Conservation (phyloP, 2,329 filamentous ascomycete genomes). For the Phaeosphaeriaceae sp. region DNA sequence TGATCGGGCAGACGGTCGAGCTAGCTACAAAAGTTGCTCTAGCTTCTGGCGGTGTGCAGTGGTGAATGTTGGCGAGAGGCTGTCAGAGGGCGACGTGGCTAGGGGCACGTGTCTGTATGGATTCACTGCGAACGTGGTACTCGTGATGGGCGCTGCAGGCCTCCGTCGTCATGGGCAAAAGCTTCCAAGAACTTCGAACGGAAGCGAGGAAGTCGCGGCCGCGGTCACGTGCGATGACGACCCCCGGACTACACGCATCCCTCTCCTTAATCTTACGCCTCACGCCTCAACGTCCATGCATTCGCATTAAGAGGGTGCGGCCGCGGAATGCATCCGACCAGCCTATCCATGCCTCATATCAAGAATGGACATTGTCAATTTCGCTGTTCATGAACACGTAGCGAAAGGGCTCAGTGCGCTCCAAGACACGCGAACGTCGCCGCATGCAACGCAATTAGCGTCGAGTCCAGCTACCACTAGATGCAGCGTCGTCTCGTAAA, state of each 20-base stretch:
- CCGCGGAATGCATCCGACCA: slow-evolving; percentile 6
- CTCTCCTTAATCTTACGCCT: slow-evolving; percentile 31
- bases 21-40: slow-evolving; percentile 7
- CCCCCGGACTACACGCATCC: slow-evolving; percentile 3
- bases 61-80: slow-evolving; percentile 9
- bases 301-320: slow-evolving; percentile 33
- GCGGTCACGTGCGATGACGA: slow-evolving; percentile 11
- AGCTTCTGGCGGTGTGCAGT: slow-evolving; percentile 12
- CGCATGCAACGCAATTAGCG: slow-evolving; percentile 8
- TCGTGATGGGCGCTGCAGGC: slow-evolving; percentile 29
- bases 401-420: not conserved
- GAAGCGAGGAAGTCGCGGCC: slow-evolving; percentile 2
- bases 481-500: not conserved
- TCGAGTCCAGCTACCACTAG: not conserved
- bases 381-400: not conserved
- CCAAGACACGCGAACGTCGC: not conserved
- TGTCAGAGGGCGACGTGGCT: not conserved
- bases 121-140: slow-evolving; percentile 25
- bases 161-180: slow-evolving; percentile 33
- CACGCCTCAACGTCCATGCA: slow-evolving; percentile 11
- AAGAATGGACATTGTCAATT: slow-evolving; percentile 4
- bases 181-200: slow-evolving; percentile 19
- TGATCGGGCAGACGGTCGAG: slow-evolving; percentile 34
- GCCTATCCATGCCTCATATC: slow-evolving; percentile 6
- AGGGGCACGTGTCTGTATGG: slow-evolving; percentile 5